Conservation (phyloP, 495 filamentous ascomycete genomes). For the Jackrogersella minutella region DNA sequence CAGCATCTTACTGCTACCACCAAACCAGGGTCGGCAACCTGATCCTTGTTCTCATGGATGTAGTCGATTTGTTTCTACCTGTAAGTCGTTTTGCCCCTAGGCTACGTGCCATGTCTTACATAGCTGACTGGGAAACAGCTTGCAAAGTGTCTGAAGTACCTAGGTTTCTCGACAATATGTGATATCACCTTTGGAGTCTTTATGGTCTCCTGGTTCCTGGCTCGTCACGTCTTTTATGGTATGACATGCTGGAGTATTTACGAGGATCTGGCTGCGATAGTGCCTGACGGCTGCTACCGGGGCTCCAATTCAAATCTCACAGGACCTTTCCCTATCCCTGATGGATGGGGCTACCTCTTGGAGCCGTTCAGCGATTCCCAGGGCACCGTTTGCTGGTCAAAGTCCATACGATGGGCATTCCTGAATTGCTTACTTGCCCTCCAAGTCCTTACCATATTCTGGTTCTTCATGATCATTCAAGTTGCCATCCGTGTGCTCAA, state of each 20-base stretch:
- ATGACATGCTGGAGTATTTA: constrained; percentile 82
- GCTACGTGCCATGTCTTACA: too few relatives aligned
- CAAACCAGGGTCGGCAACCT: constrained; percentile 87
- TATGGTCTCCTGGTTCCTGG: constrained; percentile 82
- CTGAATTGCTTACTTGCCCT: constrained; percentile 76
- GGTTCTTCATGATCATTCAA: constrained; percentile 87
- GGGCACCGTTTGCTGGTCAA: constrained; percentile 79
- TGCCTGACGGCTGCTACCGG: constrained; percentile 75
- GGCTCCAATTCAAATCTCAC: constrained; percentile 58
- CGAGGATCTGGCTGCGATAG: constrained; percentile 67
- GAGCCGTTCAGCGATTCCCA: constrained; percentile 73
- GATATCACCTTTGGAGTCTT: constrained; percentile 88
- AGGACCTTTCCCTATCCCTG: constrained; percentile 64
- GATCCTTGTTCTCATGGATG: constrained; percentile 91
- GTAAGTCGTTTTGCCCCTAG: constrained; percentile 60
- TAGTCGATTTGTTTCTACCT: constrained; percentile 86
- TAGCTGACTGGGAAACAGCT: too few relatives aligned
- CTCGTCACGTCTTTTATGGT: constrained; percentile 83
- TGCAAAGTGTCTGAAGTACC: constrained; percentile 95
- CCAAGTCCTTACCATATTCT: constrained; percentile 82
- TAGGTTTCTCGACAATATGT: constrained; percentile 76
- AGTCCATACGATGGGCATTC: constrained; percentile 75
- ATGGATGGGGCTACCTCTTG: constrained; percentile 67
- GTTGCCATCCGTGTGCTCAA: constrained; percentile 79
- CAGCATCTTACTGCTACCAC: constrained; percentile 81